phyloP scores from a whole-genome alignment of 192 early-diverging fungal genomes.

The Radiomyces spectabilis region DNA sequence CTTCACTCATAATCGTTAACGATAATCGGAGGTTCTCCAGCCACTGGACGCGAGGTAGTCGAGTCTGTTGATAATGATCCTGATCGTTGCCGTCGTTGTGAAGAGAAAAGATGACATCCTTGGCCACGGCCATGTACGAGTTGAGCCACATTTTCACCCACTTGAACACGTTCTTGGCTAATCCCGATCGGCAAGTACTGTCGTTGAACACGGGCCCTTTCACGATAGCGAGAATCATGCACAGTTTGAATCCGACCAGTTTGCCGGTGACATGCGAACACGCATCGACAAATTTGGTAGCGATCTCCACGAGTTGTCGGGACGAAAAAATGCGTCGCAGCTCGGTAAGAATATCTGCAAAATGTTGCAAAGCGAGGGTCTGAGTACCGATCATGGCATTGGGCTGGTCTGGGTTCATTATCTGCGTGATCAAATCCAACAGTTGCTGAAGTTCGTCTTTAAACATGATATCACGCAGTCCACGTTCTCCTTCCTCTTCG shows the following conservation, averaged over 20 bases:
- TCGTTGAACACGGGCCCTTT: conserved; percentile 23
- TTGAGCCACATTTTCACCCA: conserved; percentile 30
- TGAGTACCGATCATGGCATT: conserved; percentile 51
- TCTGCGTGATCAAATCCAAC: conserved; percentile 32
- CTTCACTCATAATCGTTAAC: conserved; percentile 25
- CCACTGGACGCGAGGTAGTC: conserved; percentile 29
- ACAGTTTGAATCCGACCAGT: conserved; percentile 22
- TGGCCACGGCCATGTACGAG: conserved; percentile 28
- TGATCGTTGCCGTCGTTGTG: background rate
- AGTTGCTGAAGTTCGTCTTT: conserved; percentile 35
- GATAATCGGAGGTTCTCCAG: conserved; percentile 32
- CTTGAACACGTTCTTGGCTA: conserved; percentile 14
- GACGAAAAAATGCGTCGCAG: conserved; percentile 22
- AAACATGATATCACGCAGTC: conserved; percentile 21
- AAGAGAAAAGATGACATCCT: conserved; percentile 25
- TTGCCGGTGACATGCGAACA: conserved; percentile 25
- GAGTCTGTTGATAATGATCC: conserved; percentile 5
- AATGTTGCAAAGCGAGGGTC: conserved; percentile 44
- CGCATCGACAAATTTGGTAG: conserved; percentile 25
- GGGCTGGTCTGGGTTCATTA: conserved; percentile 47
- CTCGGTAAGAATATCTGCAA: conserved; percentile 34
- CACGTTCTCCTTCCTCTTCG: conserved; percentile 17
- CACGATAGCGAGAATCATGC: conserved; percentile 20
- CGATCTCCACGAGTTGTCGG: conserved; percentile 24
- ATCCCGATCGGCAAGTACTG: background rate